phyloP scores from a whole-genome alignment of 169 alveolate genomes.

The Plasmodium inui region DNA sequence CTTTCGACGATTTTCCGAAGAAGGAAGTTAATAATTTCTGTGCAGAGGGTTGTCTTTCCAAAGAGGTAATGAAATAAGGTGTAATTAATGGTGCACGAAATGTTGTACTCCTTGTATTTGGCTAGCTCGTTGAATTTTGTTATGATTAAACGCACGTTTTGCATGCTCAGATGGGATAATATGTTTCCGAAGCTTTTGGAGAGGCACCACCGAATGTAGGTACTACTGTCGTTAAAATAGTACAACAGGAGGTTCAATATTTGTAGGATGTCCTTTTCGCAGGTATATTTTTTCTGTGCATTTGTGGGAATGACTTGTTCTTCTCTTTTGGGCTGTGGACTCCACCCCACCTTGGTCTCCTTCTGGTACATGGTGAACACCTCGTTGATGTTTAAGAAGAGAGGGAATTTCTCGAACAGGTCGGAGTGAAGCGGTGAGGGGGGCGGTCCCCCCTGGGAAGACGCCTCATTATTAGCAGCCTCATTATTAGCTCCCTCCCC shows the following conservation, averaged over 20 bases:
- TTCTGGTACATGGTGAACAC: conserved; percentile 29
- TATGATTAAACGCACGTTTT: conserved; percentile 3
- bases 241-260: conserved; percentile 20
- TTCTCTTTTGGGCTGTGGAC: not conserved
- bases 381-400: conserved; percentile 35
- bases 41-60: conserved; percentile 9
- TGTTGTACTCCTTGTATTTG: conserved; percentile 53
- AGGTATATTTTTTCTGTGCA: conserved; percentile 9
- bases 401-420: conserved; percentile 45
- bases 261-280: conserved; percentile 42
- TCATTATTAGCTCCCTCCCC: not conserved
- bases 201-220: conserved; percentile 47
- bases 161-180: conserved; percentile 17
- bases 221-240: conserved; percentile 64
- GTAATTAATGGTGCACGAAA: conserved; percentile 31
- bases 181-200: conserved; percentile 69
- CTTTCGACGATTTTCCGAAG: conserved; percentile 18
- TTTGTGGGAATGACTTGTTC: not conserved
- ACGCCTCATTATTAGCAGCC: too few species aligned
- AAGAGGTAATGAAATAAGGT: conserved; percentile 63
- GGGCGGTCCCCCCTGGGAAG: not conserved
- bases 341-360: not conserved
- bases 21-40: conserved; percentile 21
- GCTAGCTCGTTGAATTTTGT: conserved; percentile 20
- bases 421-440: not conserved